Evolutionary conservation across 2,329 filamentous ascomycete genomes (phyloP).

Genomic region (Graphium sp.): DNA sequence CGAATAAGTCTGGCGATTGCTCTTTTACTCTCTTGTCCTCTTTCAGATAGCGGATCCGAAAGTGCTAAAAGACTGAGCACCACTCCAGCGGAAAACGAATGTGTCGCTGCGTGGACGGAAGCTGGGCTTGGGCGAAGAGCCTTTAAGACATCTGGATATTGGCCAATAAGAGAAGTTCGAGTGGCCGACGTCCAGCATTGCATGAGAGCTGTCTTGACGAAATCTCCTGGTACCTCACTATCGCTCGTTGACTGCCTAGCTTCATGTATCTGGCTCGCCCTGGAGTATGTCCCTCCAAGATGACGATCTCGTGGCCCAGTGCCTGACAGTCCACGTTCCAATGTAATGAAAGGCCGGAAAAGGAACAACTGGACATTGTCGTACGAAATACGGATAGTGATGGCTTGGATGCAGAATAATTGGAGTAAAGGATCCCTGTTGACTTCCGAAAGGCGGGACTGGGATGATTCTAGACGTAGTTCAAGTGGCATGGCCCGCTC

Average conservation of each 20-base stretch:
- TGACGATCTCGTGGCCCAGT: no score
- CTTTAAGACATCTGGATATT: neutral
- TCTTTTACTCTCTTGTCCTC: neutral
- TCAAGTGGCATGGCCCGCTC: neutral
- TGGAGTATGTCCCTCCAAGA: no score
- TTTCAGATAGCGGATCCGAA: neutral
- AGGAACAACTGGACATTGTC: neutral
- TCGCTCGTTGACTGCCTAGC: neutral
- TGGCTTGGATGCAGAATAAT: neutral
- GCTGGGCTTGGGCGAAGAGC: neutral
- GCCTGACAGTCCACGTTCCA: no score
- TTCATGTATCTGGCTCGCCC: neutral
- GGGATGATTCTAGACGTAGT: neutral
- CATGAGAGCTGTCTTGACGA: no score
- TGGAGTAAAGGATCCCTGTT: neutral
- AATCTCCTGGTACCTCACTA: neutral
- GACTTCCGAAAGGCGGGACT: neutral
- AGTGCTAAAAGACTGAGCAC: neutral
- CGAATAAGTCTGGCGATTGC: neutral
- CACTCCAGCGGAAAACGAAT: neutral
- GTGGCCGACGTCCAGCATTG: constrained; percentile 1
- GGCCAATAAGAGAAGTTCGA: neutral
- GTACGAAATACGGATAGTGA: neutral
- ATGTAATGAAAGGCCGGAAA: neutral
- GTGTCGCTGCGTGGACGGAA: neutral